Evolutionary conservation across 106 monocot genomes (phyloP).

Genomic region (Xerophyta viscosa): DNA sequence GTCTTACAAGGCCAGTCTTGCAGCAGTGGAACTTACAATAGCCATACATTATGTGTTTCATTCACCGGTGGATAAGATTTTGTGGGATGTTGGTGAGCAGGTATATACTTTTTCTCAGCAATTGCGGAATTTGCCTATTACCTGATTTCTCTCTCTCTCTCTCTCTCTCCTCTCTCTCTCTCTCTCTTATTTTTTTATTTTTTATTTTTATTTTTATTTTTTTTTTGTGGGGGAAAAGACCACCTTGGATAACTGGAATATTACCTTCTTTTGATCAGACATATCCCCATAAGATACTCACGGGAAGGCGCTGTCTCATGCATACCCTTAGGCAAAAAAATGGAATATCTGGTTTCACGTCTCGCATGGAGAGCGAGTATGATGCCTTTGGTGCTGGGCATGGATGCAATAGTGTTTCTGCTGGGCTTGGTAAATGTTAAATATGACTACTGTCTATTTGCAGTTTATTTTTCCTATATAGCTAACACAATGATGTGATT

Average conservation of each 20-base stretch:
- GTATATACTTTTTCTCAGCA: slow-evolving; percentile 17
- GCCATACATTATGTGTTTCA: slow-evolving; percentile 71
- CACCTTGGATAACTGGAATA: too few relatives aligned
- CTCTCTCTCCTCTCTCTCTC: too few relatives aligned
- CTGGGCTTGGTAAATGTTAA: slow-evolving; percentile 51
- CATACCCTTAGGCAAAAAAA: slow-evolving; percentile 53
- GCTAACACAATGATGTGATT: too few relatives aligned
- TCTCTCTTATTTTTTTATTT: too few relatives aligned
- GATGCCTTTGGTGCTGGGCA: slow-evolving; percentile 82
- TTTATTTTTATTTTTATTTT: too few relatives aligned
- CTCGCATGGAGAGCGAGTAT: slow-evolving; percentile 59
- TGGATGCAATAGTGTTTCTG: slow-evolving; percentile 78
- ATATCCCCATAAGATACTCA: slow-evolving; percentile 75
- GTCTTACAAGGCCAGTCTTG: slow-evolving; percentile 34
- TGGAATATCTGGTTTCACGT: slow-evolving; percentile 66
- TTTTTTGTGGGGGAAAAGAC: neutral
- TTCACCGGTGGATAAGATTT: slow-evolving; percentile 63
- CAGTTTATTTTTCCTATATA: too few relatives aligned
- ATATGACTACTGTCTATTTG: too few relatives aligned
- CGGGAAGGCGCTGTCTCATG: slow-evolving; percentile 59
- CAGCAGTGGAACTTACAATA: slow-evolving; percentile 55
- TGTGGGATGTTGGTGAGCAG: slow-evolving; percentile 75
- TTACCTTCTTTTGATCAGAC: slow-evolving; percentile 32
- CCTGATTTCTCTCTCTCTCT: too few relatives aligned
- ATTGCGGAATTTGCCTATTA: too few relatives aligned